Percentiles rank a stretch among this genome's conserved stretches.
Conservation (phyloP, 73 alveolate species). For the Paraurostyla sp. region DNA sequence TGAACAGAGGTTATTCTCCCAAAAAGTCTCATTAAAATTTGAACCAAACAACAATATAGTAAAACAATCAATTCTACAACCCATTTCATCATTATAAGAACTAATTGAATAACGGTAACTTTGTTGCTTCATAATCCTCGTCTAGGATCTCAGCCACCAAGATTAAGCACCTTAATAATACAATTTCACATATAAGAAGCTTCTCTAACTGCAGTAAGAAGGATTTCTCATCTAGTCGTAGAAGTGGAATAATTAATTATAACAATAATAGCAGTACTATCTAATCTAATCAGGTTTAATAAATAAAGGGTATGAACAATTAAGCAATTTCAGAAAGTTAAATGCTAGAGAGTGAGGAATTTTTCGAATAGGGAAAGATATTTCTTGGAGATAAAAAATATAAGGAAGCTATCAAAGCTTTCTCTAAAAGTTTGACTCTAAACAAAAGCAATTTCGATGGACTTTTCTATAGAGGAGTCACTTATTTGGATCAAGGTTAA, state of each 20-base stretch:
- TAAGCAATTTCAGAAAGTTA: slow-evolving; percentile 23
- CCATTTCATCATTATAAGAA: background rate
- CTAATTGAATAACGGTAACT: too few relatives aligned
- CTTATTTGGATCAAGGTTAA: slow-evolving; percentile 60
- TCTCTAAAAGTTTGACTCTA: slow-evolving; percentile 47
- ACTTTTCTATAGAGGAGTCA: slow-evolving; percentile 71
- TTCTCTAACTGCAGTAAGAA: slow-evolving; percentile 28
- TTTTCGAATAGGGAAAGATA: slow-evolving; percentile 66
- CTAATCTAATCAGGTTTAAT: too few relatives aligned
- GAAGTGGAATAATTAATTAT: slow-evolving; percentile 13
- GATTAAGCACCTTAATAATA: background rate
- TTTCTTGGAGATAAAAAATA: slow-evolving; percentile 68
- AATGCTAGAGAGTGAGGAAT: slow-evolving; percentile 57
- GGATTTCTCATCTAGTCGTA: background rate
- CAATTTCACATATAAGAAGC: slow-evolving; percentile 39
- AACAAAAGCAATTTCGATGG: slow-evolving; percentile 70
- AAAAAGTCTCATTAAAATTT: too few relatives aligned
- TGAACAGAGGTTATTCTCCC: too few relatives aligned
- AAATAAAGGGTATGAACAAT: too few relatives aligned
- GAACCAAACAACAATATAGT: too few relatives aligned
- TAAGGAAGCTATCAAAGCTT: slow-evolving; percentile 72
- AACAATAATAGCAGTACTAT: too few relatives aligned
- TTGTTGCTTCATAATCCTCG: slow-evolving; percentile 12
- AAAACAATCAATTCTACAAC: background rate
- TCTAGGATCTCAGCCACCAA: slow-evolving; percentile 36